Evolutionary conservation across 768 basidiomycete species (phyloP).

Genomic region (Amanita jacksonii): DNA sequence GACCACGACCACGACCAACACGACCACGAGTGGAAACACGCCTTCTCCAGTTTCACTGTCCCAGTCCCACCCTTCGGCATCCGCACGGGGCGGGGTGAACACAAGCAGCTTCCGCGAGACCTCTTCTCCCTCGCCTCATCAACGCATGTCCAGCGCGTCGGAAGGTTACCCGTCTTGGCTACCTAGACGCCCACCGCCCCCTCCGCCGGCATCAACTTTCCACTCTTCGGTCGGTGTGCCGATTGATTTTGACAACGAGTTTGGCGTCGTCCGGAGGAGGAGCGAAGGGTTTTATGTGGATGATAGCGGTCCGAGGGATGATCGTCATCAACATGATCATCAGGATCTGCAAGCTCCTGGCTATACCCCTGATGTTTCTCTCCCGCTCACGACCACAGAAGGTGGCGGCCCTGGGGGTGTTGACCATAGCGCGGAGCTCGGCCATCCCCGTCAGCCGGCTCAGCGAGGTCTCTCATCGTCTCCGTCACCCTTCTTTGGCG

Average conservation of each 20-base stretch:
- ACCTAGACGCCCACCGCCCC: slow-evolving; percentile 66
- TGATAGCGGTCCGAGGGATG: too few relatives aligned
- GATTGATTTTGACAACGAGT: slow-evolving; percentile 10
- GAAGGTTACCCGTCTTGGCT: slow-evolving; percentile 85
- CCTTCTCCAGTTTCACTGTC: too few relatives aligned
- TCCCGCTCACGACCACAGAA: too few relatives aligned
- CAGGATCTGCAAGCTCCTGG: too few relatives aligned
- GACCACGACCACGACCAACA: slow-evolving; percentile 6
- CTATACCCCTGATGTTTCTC: too few relatives aligned
- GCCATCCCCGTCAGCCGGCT: too few relatives aligned
- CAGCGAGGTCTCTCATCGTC: neutral
- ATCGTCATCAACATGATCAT: too few relatives aligned
- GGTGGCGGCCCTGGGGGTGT: too few relatives aligned
- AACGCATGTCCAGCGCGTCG: slow-evolving; percentile 32
- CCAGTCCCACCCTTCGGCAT: slow-evolving; percentile 11
- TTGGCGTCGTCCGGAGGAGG: slow-evolving; percentile 2
- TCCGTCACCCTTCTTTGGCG: slow-evolving; percentile 32
- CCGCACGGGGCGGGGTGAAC: slow-evolving; percentile 12
- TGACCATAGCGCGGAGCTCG: too few relatives aligned
- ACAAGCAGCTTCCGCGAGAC: slow-evolving; percentile 11
- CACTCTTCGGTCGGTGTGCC: slow-evolving; percentile 45
- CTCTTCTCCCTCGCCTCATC: slow-evolving; percentile 21
- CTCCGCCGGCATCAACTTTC: slow-evolving; percentile 63
- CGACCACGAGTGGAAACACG: too few relatives aligned
- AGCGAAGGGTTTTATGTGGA: too few relatives aligned